These are phyloP conservation scores for Chimonanthus praecox DNA, from an alignment of 164 flowering plant genomes.

Conservation along the genomic window DNA sequence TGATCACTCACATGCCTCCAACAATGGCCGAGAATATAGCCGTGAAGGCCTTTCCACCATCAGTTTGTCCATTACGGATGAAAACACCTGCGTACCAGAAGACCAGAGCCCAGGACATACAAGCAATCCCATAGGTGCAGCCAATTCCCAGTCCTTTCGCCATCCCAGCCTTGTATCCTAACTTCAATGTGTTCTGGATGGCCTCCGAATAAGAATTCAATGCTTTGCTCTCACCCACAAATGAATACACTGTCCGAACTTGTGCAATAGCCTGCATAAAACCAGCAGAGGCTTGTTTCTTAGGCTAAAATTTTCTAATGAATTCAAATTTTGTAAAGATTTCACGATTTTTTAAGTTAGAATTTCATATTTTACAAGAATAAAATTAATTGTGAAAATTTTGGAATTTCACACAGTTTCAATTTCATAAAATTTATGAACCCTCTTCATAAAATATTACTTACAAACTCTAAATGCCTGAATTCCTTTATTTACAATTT, in stretches of 20 bases:
- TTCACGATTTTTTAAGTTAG: no score
- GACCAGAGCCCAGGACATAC: slow-evolving; percentile 99
- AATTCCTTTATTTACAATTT: no score
- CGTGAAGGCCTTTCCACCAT: slow-evolving; percentile 98
- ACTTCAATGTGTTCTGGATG: slow-evolving; percentile 79
- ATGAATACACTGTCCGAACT: slow-evolving; percentile 91
- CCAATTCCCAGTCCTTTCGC: slow-evolving; percentile 97
- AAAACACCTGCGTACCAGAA: slow-evolving; percentile 99
- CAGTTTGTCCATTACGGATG: slow-evolving; percentile 83
- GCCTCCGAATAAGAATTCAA: slow-evolving; percentile 80
- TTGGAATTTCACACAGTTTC: no score
- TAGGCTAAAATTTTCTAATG: no score
- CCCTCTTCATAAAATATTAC: no score
- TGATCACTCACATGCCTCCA: slow-evolving; percentile 86
- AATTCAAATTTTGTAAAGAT: no score
- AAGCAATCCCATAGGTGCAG: slow-evolving; percentile 92
- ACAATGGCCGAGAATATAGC: slow-evolving; percentile 97
- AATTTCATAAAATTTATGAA: no score
- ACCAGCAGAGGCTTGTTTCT: no score
- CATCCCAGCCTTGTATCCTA: slow-evolving; percentile 97
- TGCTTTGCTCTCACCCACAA: slow-evolving; percentile 90
- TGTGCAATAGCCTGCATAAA: slow-evolving; percentile 77
- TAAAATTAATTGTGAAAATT: no score
- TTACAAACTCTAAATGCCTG: no score
- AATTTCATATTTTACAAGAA: no score